phyloP scores from a whole-genome alignment of 257 asterid species.

The Buddleja alternifolia region DNA sequence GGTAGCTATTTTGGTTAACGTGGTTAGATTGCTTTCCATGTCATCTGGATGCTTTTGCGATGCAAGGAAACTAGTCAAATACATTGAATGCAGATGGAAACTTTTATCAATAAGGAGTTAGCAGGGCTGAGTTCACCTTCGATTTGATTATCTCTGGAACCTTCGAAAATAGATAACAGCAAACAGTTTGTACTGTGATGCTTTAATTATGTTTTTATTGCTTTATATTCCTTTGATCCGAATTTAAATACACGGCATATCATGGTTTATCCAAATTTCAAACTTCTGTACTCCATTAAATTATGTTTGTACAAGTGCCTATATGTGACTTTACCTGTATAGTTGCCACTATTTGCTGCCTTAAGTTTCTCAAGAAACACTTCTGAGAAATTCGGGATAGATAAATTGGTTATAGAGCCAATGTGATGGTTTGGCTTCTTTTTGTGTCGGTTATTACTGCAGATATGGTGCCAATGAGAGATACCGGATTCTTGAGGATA shows the following conservation, averaged over 20 bases:
- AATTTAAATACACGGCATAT: neutral
- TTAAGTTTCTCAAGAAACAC: neutral
- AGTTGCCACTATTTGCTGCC: constrained; percentile 6
- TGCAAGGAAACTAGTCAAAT: neutral
- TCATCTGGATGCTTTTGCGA: constrained; percentile 2
- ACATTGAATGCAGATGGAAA: neutral
- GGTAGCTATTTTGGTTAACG: neutral
- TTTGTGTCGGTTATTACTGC: constrained; percentile 35
- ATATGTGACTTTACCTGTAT: constrained; percentile 3
- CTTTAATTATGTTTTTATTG: neutral
- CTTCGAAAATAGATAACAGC: neutral
- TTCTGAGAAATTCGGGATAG: constrained; percentile 19
- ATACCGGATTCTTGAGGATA: constrained; percentile 83
- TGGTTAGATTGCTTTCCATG: constrained; percentile 14
- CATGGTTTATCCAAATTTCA: constrained; percentile 1
- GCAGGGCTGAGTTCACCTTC: neutral
- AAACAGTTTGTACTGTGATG: neutral
- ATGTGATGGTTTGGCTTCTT: constrained; percentile 15
- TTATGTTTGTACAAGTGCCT: constrained; percentile 2
- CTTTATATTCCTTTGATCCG: neutral
- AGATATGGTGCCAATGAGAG: constrained; percentile 88
- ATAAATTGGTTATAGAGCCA: neutral
- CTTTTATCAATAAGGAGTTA: neutral
- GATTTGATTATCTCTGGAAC: constrained; percentile 2
- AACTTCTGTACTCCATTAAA: neutral